phyloP scores from a whole-genome alignment of 140 eudicot species.

The Anethum foeniculum region DNA sequence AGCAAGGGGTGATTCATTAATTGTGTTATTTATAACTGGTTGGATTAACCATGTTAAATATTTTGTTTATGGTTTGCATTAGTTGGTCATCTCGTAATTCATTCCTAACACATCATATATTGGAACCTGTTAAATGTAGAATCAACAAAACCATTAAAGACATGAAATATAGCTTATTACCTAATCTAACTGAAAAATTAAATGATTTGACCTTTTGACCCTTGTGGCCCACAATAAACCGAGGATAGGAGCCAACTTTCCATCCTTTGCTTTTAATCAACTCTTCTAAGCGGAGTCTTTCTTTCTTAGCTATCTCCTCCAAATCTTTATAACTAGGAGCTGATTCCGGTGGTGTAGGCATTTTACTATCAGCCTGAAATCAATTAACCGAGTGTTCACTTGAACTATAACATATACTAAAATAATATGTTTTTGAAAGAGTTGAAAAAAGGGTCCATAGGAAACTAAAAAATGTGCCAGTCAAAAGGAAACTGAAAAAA shows the following conservation, averaged over 20 bases:
- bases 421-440: background rate
- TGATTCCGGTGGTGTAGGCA: constrained; percentile 43
- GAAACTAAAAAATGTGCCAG: background rate
- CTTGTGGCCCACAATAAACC: constrained; percentile 71
- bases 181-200: constrained; percentile 7
- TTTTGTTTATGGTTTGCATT: too few species aligned
- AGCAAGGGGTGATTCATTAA: too few species aligned
- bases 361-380: constrained; percentile 32
- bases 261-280: constrained; percentile 65
- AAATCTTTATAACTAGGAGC: constrained; percentile 47
- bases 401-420: background rate
- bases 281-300: constrained; percentile 59
- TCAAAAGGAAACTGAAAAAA: background rate
- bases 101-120: background rate
- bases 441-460: background rate
- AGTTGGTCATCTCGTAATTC: too few species aligned
- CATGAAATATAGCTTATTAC: background rate
- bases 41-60: too few species aligned
- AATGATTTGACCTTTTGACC: constrained; percentile 67
- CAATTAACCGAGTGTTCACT: background rate
- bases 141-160: background rate
- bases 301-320: constrained; percentile 73
- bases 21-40: too few species aligned
- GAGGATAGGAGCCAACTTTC: constrained; percentile 72
- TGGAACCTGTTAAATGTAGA: background rate